These are phyloP conservation scores for Bothia castanella DNA, from an alignment of 1,284 basidiomycete genomes.

Conservation along the genomic window DNA sequence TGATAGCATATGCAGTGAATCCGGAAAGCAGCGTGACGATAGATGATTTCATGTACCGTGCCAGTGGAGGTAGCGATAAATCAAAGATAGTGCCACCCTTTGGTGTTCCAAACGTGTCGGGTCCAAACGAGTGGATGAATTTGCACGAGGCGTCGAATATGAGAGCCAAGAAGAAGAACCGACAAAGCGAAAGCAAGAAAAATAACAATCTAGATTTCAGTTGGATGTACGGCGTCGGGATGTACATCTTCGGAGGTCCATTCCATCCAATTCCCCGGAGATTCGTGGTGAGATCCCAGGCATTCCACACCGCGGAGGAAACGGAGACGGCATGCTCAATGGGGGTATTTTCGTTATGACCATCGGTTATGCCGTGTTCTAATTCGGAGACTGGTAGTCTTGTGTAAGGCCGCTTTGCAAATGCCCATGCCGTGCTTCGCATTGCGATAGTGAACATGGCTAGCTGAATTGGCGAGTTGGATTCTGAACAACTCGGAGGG, in stretches of 20 bases:
- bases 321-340: slow-evolving; percentile 1
- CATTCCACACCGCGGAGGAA: slow-evolving; percentile 24
- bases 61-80: slow-evolving; percentile 35
- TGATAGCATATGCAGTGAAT: slow-evolving; percentile 38
- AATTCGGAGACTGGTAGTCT: slow-evolving; percentile 14
- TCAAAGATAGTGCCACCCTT: slow-evolving; percentile 51
- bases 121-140: slow-evolving; percentile 15
- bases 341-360: not conserved
- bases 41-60: slow-evolving; percentile 44
- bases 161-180: slow-evolving; percentile 2
- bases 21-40: slow-evolving; percentile 42
- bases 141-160: slow-evolving; percentile 7
- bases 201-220: slow-evolving; percentile 24
- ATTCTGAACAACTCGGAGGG: not conserved
- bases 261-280: slow-evolving; percentile 30
- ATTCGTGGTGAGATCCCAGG: slow-evolving; percentile 27
- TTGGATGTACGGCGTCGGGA: slow-evolving; percentile 13
- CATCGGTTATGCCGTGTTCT: not conserved
- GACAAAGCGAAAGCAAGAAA: slow-evolving; percentile 18
- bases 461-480: slow-evolving; percentile 13
- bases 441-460: slow-evolving; percentile 26
- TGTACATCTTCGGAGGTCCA: slow-evolving; percentile 5
- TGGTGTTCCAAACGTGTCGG: slow-evolving; percentile 24
- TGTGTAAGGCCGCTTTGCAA: slow-evolving; percentile 15
- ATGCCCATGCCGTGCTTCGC: slow-evolving; percentile 26